These are phyloP conservation scores for Hanseniaspora nectarophila DNA, from an alignment of 805 yeast species.

Conservation along the genomic window DNA sequence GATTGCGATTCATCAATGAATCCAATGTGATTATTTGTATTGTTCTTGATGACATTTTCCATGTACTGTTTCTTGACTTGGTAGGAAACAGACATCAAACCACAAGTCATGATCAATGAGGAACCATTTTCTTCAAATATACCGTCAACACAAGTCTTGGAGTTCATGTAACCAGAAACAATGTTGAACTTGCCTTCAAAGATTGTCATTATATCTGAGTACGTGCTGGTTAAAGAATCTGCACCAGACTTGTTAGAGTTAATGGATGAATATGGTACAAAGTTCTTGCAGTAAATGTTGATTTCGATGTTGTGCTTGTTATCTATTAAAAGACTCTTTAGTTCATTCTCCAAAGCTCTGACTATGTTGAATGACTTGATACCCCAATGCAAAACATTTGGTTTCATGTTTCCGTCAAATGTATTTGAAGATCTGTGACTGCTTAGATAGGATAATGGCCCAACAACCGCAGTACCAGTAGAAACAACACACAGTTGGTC, in stretches of 20 bases:
- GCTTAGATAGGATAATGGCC: constrained; percentile 10
- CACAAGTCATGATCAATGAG: constrained; percentile 44
- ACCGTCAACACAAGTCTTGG: neutral
- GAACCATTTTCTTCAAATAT: neutral
- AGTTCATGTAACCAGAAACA: neutral
- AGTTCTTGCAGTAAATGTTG: neutral
- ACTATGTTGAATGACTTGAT: constrained; percentile 6
- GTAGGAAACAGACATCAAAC: constrained; percentile 46
- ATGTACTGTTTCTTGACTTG: constrained; percentile 36
- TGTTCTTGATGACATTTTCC: constrained; percentile 23
- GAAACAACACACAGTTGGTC: constrained; percentile 3
- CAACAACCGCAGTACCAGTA: constrained; percentile 12
- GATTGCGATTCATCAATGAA: constrained; percentile 47
- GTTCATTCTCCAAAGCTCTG: constrained; percentile 3
- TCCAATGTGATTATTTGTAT: constrained; percentile 36
- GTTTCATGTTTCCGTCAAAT: neutral
- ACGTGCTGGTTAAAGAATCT: neutral
- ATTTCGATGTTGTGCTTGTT: neutral
- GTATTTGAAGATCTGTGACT: neutral
- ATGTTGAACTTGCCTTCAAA: neutral
- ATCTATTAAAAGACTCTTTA: neutral
- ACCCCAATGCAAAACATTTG: constrained; percentile 13
- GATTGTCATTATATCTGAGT: neutral
- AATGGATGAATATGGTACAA: no score
- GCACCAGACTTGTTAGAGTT: neutral